These are phyloP conservation scores for Fusarium albosuccineum DNA, from an alignment of 2,329 filamentous ascomycete species.

Conservation along the genomic window DNA sequence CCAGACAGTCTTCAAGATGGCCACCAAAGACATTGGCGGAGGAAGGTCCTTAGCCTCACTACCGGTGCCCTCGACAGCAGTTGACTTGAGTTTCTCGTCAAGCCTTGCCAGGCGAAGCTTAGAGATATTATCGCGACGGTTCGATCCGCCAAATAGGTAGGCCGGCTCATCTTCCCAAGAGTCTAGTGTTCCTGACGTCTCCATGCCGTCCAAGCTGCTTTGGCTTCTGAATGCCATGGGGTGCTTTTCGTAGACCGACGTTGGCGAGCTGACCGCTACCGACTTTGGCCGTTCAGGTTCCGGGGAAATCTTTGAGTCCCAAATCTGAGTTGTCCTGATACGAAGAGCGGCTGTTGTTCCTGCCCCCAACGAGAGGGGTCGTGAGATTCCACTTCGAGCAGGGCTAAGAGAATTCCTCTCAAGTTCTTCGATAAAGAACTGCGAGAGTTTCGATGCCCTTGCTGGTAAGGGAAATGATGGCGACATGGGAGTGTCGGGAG, in stretches of 20 bases:
- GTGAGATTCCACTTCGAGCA: constrained; percentile 24
- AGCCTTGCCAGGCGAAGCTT: constrained; percentile 20
- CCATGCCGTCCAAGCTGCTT: constrained; percentile 19
- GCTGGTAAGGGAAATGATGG: constrained; percentile 19
- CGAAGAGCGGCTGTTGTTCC: constrained; percentile 36
- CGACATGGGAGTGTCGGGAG: constrained; percentile 20
- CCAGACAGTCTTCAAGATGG: constrained; percentile 71
- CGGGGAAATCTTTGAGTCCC: constrained; percentile 28
- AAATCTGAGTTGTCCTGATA: constrained; percentile 38
- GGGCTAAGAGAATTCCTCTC: constrained; percentile 26
- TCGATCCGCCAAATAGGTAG: constrained; percentile 41
- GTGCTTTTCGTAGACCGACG: constrained; percentile 31
- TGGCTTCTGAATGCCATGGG: constrained; percentile 15
- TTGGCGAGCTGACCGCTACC: neutral
- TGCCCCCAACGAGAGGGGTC: constrained; percentile 39
- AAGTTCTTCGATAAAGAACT: constrained; percentile 37
- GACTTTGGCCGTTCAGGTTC: constrained; percentile 14
- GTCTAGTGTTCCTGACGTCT: constrained; percentile 10
- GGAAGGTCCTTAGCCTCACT: constrained; percentile 9
- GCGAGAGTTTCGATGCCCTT: constrained; percentile 32
- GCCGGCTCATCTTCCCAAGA: constrained; percentile 23
- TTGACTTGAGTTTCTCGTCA: neutral
- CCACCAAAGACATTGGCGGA: constrained; percentile 35
- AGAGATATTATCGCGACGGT: constrained; percentile 49
- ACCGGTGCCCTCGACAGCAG: neutral